Evolutionary conservation across 1,284 basidiomycete genomes (phyloP).

Genomic region (Ustilago loliicola): DNA sequence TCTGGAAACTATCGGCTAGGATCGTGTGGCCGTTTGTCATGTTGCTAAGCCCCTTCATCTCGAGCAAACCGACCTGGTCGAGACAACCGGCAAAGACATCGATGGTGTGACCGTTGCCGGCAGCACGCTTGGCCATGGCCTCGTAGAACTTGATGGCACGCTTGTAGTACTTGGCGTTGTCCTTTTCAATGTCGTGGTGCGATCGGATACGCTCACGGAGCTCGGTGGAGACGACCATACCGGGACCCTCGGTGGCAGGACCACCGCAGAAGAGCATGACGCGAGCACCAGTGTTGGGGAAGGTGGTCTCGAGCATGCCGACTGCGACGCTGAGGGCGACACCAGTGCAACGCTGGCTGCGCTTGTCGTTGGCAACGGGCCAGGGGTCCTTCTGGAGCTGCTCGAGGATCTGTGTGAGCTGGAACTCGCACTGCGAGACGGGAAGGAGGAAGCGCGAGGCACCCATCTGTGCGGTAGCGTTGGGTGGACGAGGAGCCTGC

Average conservation of each 20-base stretch:
- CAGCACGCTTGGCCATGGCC: slow-evolving; percentile 89
- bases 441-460: slow-evolving; percentile 95
- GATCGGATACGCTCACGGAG: slow-evolving; percentile 97
- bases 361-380: slow-evolving; percentile 96
- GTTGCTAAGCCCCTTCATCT: slow-evolving; percentile 96
- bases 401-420: slow-evolving; percentile 93
- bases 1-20: slow-evolving; percentile 95
- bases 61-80: slow-evolving; percentile 95
- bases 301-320: slow-evolving; percentile 94
- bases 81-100: slow-evolving; percentile 97
- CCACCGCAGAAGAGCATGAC: slow-evolving; percentile 98
- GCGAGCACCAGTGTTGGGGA: slow-evolving; percentile 93
- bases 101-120: slow-evolving; percentile 92
- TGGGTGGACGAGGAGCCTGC: slow-evolving; percentile 76
- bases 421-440: slow-evolving; percentile 93
- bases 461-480: slow-evolving; percentile 78
- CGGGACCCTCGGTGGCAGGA: slow-evolving; percentile 96
- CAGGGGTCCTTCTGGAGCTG: slow-evolving; percentile 91
- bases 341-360: slow-evolving; percentile 94
- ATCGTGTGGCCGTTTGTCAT: slow-evolving; percentile 97
- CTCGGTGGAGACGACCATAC: slow-evolving; percentile 95
- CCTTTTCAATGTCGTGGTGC: slow-evolving; percentile 98
- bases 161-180: slow-evolving; percentile 97
- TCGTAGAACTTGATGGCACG: slow-evolving; percentile 98
- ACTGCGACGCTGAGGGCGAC: slow-evolving; percentile 94